Conservation (phyloP, 2,329 filamentous ascomycete genomes). For the Fusarium nematophilum region DNA sequence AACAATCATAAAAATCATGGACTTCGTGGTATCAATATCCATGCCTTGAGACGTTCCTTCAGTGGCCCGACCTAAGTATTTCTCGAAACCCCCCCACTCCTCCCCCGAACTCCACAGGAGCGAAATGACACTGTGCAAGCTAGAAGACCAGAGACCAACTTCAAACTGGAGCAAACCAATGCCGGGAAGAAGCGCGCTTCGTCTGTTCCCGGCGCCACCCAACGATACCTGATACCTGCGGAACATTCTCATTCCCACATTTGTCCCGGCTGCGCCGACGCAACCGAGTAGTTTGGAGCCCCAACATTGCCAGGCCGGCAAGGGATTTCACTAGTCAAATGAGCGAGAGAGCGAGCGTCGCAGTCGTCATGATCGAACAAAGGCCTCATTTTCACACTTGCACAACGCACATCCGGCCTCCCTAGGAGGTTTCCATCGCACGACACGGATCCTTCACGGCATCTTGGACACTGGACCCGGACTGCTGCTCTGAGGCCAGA, state of each 20-base stretch:
- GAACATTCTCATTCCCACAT: slow-evolving; percentile 2
- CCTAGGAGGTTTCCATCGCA: not conserved
- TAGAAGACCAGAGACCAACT: slow-evolving; percentile 15
- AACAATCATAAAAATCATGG: not conserved
- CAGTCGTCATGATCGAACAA: slow-evolving; percentile 33
- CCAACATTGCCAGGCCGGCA: too few relatives aligned
- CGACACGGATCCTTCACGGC: slow-evolving; percentile 25
- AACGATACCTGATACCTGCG: not conserved
- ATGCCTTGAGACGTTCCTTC: not conserved
- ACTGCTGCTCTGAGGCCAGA: slow-evolving; percentile 15
- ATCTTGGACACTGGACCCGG: slow-evolving; percentile 9
- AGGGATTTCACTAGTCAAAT: not conserved
- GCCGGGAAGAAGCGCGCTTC: slow-evolving; percentile 39
- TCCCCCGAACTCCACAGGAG: slow-evolving; percentile 17
- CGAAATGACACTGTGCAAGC: slow-evolving; percentile 26
- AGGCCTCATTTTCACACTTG: slow-evolving; percentile 28
- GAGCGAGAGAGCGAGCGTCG: not conserved
- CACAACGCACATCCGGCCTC: slow-evolving; percentile 11
- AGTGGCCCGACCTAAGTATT: not conserved
- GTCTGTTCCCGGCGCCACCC: slow-evolving; percentile 36
- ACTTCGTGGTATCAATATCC: slow-evolving; percentile 5
- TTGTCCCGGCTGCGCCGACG: not conserved
- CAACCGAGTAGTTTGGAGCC: not conserved
- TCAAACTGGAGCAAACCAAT: slow-evolving; percentile 39
- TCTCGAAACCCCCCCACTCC: slow-evolving; percentile 19